Base-by-base conservation (phyloP, 2,329 filamentous ascomycete genomes). In the Pyrenophora tritici-repentis region DNA sequence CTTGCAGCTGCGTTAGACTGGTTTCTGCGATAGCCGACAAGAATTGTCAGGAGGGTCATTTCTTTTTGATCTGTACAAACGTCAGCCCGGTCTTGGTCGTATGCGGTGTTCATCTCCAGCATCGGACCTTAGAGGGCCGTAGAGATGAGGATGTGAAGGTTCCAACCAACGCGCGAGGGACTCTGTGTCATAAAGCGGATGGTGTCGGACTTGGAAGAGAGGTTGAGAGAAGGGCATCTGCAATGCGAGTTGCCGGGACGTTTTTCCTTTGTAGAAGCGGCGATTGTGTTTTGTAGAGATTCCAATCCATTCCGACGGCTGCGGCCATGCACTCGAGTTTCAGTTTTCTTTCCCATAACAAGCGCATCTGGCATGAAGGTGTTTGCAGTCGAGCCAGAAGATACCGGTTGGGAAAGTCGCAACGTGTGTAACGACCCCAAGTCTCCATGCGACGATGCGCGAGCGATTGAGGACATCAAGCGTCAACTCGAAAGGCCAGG, bases 381-480 rank as follows among this genome's bases (percentile, higher is more conserved):
- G 33, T 59, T 63, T 3, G 33, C 36, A 20, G 57, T 58, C 13
- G 62, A 48, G 4, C 53, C 50, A 72, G 53, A 58, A 60, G 3
- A 62, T 20, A 2, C 39, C 39, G n/a, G 42, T 31, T 3, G 55
- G 51, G 9, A 67, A 48, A 2, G 71, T 62, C 3, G 56, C 66
- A 36, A 59, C 67, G 53, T 69, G 68, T 18, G 67, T 64, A 13
- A 68, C 35, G 56, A 2, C 67, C 57, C 63, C 65, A 68, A 14
- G 66, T 62, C 40, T 69, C 62, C 18, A 62, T 55, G 7, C 42
- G 37, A 3, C 47, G 50, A 35, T 62, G 45, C 33, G 66, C 66
- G 7, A 71, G 42, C 3, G 68, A 45, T 4, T 48, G 33, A 14
- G 64, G 38, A 33, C 63, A 67, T 53, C 55, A 3, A 49, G 36